A percentile compares a stretch with the other conserved stretches of the same genome.
Evolutionary conservation across 2,329 filamentous ascomycete species (phyloP).

Genomic region (Neocucurbitaria cava): DNA sequence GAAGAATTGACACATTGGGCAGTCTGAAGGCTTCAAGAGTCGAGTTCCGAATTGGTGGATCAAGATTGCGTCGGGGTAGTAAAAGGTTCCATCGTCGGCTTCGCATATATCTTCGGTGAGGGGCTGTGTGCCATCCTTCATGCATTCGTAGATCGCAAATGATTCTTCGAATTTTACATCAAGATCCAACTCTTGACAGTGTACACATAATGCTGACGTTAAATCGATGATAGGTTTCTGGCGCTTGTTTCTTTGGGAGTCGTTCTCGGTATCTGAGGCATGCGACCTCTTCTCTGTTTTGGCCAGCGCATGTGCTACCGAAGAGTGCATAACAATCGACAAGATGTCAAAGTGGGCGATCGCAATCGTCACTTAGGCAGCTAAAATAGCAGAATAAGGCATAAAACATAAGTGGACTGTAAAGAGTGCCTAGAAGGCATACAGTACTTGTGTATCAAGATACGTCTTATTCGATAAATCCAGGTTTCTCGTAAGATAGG

Average conservation of each 20-base stretch:
- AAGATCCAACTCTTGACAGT: conserved; percentile 6
- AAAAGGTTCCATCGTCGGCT: conserved; percentile 1
- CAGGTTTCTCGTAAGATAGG: too few species aligned
- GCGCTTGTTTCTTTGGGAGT: not conserved
- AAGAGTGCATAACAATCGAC: not conserved
- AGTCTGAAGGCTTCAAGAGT: not conserved
- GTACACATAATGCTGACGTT: not conserved
- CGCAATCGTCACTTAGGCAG: too few species aligned
- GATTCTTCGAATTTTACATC: conserved; percentile 6
- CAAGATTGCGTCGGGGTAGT: conserved; percentile 3
- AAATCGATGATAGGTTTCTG: not conserved
- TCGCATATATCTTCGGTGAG: not conserved
- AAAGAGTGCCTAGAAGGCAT: too few species aligned
- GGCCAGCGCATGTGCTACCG: not conserved
- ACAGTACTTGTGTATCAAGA: too few species aligned
- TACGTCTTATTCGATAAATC: too few species aligned
- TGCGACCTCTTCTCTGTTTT: not conserved
- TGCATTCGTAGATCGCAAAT: not conserved
- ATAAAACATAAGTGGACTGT: too few species aligned
- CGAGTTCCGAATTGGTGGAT: conserved; percentile 5
- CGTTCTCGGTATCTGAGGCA: not conserved
- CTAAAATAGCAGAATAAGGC: too few species aligned
- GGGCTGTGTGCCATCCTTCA: not conserved
- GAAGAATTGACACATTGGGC: conserved; percentile 7
- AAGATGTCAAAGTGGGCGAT: not conserved